Conservation (phyloP, 2,329 filamentous ascomycete genomes). For the Blumeria hordei region DNA sequence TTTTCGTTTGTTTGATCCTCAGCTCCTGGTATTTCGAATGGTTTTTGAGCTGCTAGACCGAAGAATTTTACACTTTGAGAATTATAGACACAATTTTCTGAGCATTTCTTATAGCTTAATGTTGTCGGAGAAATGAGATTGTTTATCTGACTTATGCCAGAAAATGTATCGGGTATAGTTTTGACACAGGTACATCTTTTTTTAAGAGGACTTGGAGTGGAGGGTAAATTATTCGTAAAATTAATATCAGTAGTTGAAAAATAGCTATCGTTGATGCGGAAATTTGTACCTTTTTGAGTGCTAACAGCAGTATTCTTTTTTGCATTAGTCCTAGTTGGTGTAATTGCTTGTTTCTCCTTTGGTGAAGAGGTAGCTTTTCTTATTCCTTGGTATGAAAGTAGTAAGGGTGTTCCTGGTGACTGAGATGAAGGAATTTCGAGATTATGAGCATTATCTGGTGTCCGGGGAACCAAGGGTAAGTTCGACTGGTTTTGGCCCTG, state of each 20-base stretch:
- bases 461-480: constrained; percentile 10
- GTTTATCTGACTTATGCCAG: constrained; percentile 4
- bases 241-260: constrained; percentile 7
- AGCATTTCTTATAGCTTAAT: too few species aligned
- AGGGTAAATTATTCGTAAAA: constrained; percentile 3
- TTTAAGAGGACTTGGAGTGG: constrained; percentile 5
- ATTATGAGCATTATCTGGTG: constrained; percentile 7
- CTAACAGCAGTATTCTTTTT: constrained; percentile 3
- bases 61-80: constrained; percentile 7
- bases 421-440: constrained; percentile 15
- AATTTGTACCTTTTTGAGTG: constrained; percentile 6
- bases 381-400: constrained; percentile 6
- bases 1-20: neutral
- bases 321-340: constrained; percentile 8
- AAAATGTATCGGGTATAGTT: neutral
- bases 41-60: neutral
- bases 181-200: neutral
- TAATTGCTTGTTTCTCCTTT: constrained; percentile 9
- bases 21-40: neutral
- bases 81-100: too few species aligned
- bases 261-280: constrained; percentile 12
- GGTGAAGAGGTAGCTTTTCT: constrained; percentile 6
- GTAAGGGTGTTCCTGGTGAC: constrained; percentile 14
- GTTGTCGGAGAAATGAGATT: constrained; percentile 9
- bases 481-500: neutral